A percentile compares a stretch with the other conserved stretches of the same genome.
phyloP scores from a whole-genome alignment of 352 stramenopile genomes.

The Phytophthora aleatoria region DNA sequence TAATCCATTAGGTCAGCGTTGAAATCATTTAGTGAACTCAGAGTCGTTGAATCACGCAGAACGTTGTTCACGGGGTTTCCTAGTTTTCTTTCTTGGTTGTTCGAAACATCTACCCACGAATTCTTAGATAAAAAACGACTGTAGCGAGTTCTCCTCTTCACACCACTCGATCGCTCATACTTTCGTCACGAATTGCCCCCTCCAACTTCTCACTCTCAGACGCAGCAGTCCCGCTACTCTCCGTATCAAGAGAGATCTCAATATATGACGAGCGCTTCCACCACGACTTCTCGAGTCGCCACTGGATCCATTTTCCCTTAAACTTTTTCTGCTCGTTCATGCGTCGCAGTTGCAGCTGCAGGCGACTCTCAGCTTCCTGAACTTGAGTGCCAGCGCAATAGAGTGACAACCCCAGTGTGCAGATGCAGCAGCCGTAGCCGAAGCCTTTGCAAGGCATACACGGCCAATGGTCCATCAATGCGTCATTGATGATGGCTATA shows the following conservation, averaged over 20 bases:
- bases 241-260: constrained; percentile 47
- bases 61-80: background rate
- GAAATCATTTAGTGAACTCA: too few species aligned
- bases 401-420: constrained; percentile 78
- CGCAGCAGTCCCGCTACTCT: background rate
- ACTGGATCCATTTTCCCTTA: constrained; percentile 56
- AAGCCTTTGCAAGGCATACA: constrained; percentile 83
- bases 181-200: constrained; percentile 17
- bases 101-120: background rate
- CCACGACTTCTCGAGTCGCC: constrained; percentile 70
- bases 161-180: constrained; percentile 21
- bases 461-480: constrained; percentile 83
- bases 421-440: constrained; percentile 83
- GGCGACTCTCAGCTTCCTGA: constrained; percentile 65
- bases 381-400: constrained; percentile 83
- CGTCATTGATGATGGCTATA: constrained; percentile 80
- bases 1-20: too few species aligned
- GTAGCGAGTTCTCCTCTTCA: constrained; percentile 3
- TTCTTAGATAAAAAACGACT: constrained; percentile 1
- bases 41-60: too few species aligned
- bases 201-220: background rate
- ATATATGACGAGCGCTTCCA: constrained; percentile 70
- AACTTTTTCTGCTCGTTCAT: constrained; percentile 79
- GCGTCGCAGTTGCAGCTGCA: constrained; percentile 68
- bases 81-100: background rate